phyloP scores from a whole-genome alignment of 352 stramenopile species.

The Phytophthora nicotianae region DNA sequence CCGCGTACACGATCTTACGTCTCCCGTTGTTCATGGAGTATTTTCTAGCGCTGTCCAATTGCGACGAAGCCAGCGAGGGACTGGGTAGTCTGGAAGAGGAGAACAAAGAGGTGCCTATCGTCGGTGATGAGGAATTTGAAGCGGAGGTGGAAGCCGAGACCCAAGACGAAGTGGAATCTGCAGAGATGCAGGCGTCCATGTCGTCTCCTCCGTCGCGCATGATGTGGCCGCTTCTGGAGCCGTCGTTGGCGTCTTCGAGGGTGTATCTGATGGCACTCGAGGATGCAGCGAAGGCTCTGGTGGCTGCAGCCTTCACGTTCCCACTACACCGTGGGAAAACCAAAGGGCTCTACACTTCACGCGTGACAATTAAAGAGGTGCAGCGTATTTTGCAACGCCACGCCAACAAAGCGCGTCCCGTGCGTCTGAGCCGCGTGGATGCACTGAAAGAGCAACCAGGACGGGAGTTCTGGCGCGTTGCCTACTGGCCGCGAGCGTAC shows the following conservation, averaged over 20 bases:
- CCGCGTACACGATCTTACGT: conserved; percentile 66
- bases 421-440: conserved; percentile 51
- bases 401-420: conserved; percentile 39
- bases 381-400: conserved; percentile 43
- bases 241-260: conserved; percentile 41
- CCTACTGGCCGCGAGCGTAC: conserved; percentile 54
- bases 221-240: conserved; percentile 53
- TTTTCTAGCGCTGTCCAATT: conserved; percentile 57
- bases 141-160: conserved; percentile 4
- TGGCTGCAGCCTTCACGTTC: conserved; percentile 57
- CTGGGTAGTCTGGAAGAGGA: conserved; percentile 36
- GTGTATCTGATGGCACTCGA: conserved; percentile 62
- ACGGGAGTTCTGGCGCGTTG: conserved; percentile 62
- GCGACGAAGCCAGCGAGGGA: conserved; percentile 20
- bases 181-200: conserved; percentile 9
- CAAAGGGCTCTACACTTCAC: conserved; percentile 53
- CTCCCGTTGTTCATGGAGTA: conserved; percentile 86
- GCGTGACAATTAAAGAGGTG: conserved; percentile 52
- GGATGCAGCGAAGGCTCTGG: conserved; percentile 62
- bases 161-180: conserved; percentile 18
- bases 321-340: conserved; percentile 52
- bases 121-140: conserved; percentile 14
- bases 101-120: conserved; percentile 20
- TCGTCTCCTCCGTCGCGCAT: conserved; percentile 31
- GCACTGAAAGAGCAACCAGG: conserved; percentile 40